Base-by-base conservation (phyloP, 306 rosid species). In the Begonia masoniana region DNA sequence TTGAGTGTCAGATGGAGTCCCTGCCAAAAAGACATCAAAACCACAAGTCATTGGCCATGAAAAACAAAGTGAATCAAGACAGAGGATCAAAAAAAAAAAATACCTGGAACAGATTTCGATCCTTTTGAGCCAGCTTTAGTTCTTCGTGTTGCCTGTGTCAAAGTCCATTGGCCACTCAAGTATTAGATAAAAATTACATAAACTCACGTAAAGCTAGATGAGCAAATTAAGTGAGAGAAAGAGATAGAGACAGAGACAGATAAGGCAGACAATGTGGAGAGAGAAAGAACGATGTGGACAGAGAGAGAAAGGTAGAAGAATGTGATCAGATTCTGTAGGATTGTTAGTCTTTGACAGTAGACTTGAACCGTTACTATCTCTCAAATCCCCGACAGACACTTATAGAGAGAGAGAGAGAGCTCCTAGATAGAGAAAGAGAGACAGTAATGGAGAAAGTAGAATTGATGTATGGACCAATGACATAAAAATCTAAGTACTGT, bases 61-160 rank as follows among this genome's bases (percentile, higher is more conserved):
- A 26, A 50, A 43, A 50, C 10, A 14, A 35, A 41, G 24, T 26
- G 7, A 26, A 26, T 26, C 36, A 26, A 26, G 7, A 26, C 36
- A 26, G 1, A 31, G 36, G 43, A 26, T 17, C 57, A 62, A 65
- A 50, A 47, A 60, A 48, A 69, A 80, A 51, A 75, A n/a, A n/a
- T n/a, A 91, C 99, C 96, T 69, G 95, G 70, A 79, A 69, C 74
- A 52, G 83, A 70, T 78, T 74, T 81, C 74, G 76, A 80, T 62
- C 76, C 83, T 74, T 83, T 92, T 2, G 81, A 76, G 78, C 79
- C 88, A 51, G 70, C 81, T 71, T 81, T 86, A 52, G 73, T 70
- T 62, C 77, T 69, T 51, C 65, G 78, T 67, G 78, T 80, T 74
- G 66, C 94, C 99, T n/a, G n/a, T 86, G 87, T 81, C 84, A 67